phyloP scores from a whole-genome alignment of 2,329 filamentous ascomycete genomes.

The Trichoderma atrobrunneum region DNA sequence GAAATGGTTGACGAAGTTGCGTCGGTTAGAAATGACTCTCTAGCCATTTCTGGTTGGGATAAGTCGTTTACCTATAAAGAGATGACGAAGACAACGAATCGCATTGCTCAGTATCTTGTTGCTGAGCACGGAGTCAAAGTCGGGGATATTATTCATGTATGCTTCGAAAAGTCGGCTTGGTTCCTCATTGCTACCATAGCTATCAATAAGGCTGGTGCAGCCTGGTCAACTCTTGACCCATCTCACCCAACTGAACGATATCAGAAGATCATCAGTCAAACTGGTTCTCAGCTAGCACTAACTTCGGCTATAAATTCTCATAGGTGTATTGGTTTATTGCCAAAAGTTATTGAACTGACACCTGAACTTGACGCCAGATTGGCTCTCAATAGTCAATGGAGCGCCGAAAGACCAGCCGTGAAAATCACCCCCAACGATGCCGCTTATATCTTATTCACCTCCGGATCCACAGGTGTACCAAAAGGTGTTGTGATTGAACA shows the following conservation, averaged over 20 bases:
- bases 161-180: constrained; percentile 18
- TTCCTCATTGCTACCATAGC: constrained; percentile 5
- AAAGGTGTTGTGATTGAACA: constrained; percentile 50
- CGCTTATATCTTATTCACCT: constrained; percentile 57
- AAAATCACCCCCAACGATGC: constrained; percentile 13
- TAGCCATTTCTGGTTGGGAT: constrained; percentile 14
- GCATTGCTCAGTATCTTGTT: constrained; percentile 13
- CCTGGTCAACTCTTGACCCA: constrained; percentile 15
- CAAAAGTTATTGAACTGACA: constrained; percentile 3
- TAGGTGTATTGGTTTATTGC: neutral
- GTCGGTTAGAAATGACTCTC: neutral
- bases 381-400: neutral
- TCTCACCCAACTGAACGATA: neutral
- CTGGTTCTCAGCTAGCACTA: neutral
- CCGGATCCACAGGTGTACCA: constrained; percentile 55
- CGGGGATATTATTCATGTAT: constrained; percentile 14
- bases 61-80: constrained; percentile 8
- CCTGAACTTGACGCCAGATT: constrained; percentile 2
- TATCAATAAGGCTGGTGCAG: constrained; percentile 17
- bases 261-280: constrained; percentile 10
- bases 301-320: neutral
- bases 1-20: constrained; percentile 7
- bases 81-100: neutral
- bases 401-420: neutral
- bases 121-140: neutral